Conservation (phyloP, 345 rosid species). For the Arabis alpina region DNA sequence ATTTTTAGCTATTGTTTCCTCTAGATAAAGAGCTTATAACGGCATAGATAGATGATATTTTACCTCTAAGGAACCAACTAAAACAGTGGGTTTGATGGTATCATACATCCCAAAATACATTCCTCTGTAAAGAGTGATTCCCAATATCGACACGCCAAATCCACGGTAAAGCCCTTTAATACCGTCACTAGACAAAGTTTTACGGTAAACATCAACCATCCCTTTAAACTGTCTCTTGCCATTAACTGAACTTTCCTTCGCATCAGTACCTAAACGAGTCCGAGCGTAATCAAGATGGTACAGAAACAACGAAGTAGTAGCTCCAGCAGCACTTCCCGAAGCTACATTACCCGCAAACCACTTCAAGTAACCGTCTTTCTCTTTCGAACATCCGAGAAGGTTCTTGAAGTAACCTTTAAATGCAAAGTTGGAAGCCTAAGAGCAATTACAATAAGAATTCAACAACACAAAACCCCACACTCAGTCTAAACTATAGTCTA, state of each 20-base stretch:
- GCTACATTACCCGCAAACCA: conserved; percentile 91
- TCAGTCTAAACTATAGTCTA: not conserved
- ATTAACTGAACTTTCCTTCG: conserved; percentile 54
- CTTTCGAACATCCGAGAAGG: conserved; percentile 75
- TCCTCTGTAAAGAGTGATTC: conserved; percentile 89
- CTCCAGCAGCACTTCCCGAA: conserved; percentile 98
- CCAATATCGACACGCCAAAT: conserved; percentile 85
- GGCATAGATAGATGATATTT: not conserved
- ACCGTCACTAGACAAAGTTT: conserved; percentile 79
- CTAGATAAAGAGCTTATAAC: conserved; percentile 1
- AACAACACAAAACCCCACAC: conserved; percentile 8
- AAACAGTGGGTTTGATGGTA: conserved; percentile 78
- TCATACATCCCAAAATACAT: conserved; percentile 95
- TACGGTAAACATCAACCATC: conserved; percentile 75
- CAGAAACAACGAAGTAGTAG: conserved; percentile 75
- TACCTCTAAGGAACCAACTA: conserved; percentile 91
- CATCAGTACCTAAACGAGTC: conserved; percentile 87
- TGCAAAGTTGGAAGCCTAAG: conserved; percentile 97
- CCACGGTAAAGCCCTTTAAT: conserved; percentile 80
- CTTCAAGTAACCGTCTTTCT: conserved; percentile 81
- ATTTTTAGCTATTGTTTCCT: not conserved
- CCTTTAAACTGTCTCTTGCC: conserved; percentile 82
- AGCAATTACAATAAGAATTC: conserved; percentile 56
- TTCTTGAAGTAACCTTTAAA: conserved; percentile 91
- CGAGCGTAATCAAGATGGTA: conserved; percentile 94